phyloP scores from a whole-genome alignment of 2,329 filamentous ascomycete genomes.

The Mollisiaceae sp. region DNA sequence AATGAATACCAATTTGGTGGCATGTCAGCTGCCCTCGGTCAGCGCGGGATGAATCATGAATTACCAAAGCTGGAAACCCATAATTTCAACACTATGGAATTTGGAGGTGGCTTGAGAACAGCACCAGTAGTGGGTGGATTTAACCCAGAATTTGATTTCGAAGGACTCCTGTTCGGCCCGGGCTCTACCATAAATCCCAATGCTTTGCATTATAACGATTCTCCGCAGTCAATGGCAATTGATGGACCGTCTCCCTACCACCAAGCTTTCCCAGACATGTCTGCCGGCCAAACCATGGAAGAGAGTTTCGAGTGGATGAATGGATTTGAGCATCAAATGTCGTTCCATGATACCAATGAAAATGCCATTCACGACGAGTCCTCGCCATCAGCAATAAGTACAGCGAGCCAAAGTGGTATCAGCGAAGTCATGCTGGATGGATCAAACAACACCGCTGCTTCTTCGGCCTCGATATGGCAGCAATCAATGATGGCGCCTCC shows the following conservation, averaged over 20 bases:
- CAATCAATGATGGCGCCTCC: conserved; percentile 71
- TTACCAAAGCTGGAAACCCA: conserved; percentile 86
- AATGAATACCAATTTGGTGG: conserved; percentile 70
- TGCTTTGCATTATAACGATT: conserved; percentile 83
- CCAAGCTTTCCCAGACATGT: conserved; percentile 61
- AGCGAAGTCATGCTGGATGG: conserved; percentile 93
- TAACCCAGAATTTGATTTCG: conserved; percentile 71
- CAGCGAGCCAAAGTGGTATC: conserved; percentile 87
- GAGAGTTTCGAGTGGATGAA: conserved; percentile 85
- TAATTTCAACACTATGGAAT: conserved; percentile 67
- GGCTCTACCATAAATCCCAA: conserved; percentile 75
- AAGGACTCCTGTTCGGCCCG: conserved; percentile 70
- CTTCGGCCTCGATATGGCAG: conserved; percentile 69
- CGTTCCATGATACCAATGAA: conserved; percentile 72
- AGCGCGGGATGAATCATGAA: conserved; percentile 69
- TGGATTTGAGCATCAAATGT: conserved; percentile 79
- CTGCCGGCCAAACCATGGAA: conserved; percentile 66
- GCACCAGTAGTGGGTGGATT: conserved; percentile 73
- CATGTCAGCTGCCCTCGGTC: conserved; percentile 72
- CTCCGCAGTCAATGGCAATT: conserved; percentile 69
- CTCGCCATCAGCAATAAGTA: conserved; percentile 94
- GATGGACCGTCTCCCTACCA: conserved; percentile 67
- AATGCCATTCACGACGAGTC: conserved; percentile 82
- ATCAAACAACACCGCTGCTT: conserved; percentile 64
- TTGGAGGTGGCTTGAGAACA: conserved; percentile 73